These are phyloP conservation scores for Maudiozyma serrabonitensis DNA, from an alignment of 805 yeast genomes.

Conservation along the genomic window DNA sequence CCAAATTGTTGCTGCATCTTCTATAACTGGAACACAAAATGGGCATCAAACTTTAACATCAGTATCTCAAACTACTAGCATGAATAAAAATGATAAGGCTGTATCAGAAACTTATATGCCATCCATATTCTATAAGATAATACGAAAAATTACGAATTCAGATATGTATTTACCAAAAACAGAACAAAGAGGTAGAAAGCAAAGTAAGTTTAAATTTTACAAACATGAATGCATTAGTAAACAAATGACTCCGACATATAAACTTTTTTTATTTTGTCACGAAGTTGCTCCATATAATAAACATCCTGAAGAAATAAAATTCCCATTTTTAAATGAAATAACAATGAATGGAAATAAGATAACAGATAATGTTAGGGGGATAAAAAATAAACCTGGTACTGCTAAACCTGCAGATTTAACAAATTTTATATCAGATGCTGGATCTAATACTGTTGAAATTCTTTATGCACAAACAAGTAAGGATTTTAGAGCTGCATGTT, in stretches of 20 bases:
- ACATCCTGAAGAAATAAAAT: constrained; percentile 64
- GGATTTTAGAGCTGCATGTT: constrained; percentile 42
- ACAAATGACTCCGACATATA: constrained; percentile 23
- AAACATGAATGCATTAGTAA: constrained; percentile 36
- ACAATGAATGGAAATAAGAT: constrained; percentile 43
- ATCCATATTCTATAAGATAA: neutral
- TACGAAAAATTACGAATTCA: neutral
- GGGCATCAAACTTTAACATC: neutral
- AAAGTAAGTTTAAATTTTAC: constrained; percentile 34
- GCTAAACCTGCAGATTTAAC: constrained; percentile 76
- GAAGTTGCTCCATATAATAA: constrained; percentile 22
- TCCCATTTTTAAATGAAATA: constrained; percentile 63
- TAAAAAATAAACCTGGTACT: constrained; percentile 68
- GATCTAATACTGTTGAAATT: constrained; percentile 38
- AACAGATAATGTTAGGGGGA: constrained; percentile 53
- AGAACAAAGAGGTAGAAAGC: constrained; percentile 34
- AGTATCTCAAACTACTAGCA: neutral
- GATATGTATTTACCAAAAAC: neutral
- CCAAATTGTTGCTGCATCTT: too few species aligned
- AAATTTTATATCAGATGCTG: constrained; percentile 22
- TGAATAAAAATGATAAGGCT: constrained; percentile 36
- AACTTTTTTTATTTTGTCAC: constrained; percentile 48
- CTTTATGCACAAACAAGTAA: constrained; percentile 46
- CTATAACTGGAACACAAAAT: neutral
- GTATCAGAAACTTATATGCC: constrained; percentile 23